Conservation (phyloP, 2,329 filamentous ascomycete genomes). For the Sporothrix protearum region DNA sequence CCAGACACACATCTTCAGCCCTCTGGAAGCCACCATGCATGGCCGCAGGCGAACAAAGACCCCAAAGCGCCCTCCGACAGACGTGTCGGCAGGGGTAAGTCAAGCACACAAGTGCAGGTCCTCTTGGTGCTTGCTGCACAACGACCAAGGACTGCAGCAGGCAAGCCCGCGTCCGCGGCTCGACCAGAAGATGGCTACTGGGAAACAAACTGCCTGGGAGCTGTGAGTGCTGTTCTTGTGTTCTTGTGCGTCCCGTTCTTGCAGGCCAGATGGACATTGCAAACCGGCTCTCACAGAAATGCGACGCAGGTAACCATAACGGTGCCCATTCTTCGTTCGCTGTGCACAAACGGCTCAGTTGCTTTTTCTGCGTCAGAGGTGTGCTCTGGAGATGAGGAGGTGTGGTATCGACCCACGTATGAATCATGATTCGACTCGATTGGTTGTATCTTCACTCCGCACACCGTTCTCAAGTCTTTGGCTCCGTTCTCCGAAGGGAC, state of each 20-base stretch:
- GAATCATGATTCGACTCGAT: background rate
- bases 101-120: background rate
- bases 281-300: background rate
- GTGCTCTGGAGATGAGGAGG: background rate
- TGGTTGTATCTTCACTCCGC: too few relatives aligned
- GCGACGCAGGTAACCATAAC: background rate
- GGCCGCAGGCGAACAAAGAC: background rate
- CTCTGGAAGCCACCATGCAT: background rate
- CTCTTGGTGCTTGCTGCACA: background rate
- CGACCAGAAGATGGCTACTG: background rate
- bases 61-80: background rate
- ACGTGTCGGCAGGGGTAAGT: background rate
- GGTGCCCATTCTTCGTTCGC: too few relatives aligned
- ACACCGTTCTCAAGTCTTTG: background rate
- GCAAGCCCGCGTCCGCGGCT: background rate
- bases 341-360: too few relatives aligned
- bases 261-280: too few relatives aligned
- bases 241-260: background rate
- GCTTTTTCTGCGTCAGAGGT: background rate
- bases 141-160: background rate
- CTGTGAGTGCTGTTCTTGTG: too few relatives aligned
- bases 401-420: background rate
- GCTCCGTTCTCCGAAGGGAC: conserved; percentile 47
- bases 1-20: background rate
- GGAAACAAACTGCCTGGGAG: too few relatives aligned